Evolutionary conservation across 768 basidiomycete genomes (phyloP).

Genomic region (Xerocomus brunneocitrinus): DNA sequence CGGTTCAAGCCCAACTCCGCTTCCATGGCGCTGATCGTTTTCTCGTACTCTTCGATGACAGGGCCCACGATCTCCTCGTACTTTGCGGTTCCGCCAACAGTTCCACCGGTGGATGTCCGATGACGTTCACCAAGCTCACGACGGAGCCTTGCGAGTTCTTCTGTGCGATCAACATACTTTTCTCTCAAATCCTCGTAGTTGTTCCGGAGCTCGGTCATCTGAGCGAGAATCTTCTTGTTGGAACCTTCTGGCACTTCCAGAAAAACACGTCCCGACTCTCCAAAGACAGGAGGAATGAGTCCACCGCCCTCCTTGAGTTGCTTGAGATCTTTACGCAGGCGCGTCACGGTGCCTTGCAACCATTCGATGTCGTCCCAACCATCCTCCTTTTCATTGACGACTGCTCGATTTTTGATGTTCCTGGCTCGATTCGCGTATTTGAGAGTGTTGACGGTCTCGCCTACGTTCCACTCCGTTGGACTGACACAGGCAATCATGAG

Average conservation of each 20-base stretch:
- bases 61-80: constrained; percentile 95
- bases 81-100: constrained; percentile 63
- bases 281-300: constrained; percentile 21
- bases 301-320: constrained; percentile 63
- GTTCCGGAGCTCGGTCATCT: constrained; percentile 79
- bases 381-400: constrained; percentile 90
- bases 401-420: constrained; percentile 94
- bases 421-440: constrained; percentile 97
- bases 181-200: constrained; percentile 81
- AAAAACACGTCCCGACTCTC: constrained; percentile 24
- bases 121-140: constrained; percentile 76
- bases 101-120: constrained; percentile 52
- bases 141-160: constrained; percentile 78
- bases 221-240: constrained; percentile 70
- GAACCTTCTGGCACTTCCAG: constrained; percentile 51
- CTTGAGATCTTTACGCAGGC: constrained; percentile 85
- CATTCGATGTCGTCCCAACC: constrained; percentile 99
- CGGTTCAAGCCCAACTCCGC: constrained; percentile 84
- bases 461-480: constrained; percentile 91
- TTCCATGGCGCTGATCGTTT: constrained; percentile 93
- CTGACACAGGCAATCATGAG: constrained; percentile 99
- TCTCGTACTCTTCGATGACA: constrained; percentile 98
- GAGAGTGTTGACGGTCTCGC: constrained; percentile 90
- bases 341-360: constrained; percentile 81
- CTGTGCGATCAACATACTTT: constrained; percentile 84